Evolutionary conservation across 495 filamentous ascomycete genomes (phyloP).

Genomic region (Bacidia rubella): DNA sequence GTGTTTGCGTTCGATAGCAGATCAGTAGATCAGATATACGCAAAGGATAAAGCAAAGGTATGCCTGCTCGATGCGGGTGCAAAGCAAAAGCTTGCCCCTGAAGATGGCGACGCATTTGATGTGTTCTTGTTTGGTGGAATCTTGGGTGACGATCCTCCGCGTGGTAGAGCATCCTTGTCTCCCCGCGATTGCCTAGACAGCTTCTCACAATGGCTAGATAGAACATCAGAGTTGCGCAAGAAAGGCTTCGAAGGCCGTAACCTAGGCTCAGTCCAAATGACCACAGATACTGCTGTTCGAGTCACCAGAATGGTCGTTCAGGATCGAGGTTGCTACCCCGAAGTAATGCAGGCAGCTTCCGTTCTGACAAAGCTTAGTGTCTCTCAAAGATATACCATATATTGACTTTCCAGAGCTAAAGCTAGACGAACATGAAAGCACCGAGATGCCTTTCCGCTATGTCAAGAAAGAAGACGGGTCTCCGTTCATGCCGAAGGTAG

Average conservation of each 20-base stretch:
- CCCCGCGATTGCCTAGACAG: not conserved
- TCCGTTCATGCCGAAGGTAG: slow-evolving; percentile 81
- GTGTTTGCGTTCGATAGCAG: slow-evolving; percentile 53
- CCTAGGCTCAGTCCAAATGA: slow-evolving; percentile 92
- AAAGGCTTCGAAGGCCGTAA: slow-evolving; percentile 84
- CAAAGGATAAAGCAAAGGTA: slow-evolving; percentile 49
- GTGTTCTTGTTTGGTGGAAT: slow-evolving; percentile 94
- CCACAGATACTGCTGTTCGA: slow-evolving; percentile 89
- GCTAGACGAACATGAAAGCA: slow-evolving; percentile 83
- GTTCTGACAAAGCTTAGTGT: slow-evolving; percentile 38
- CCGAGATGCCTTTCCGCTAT: slow-evolving; percentile 95
- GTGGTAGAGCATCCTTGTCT: slow-evolving; percentile 46
- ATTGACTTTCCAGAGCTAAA: slow-evolving; percentile 77
- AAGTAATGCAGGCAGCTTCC: not conserved
- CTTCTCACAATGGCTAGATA: slow-evolving; percentile 40
- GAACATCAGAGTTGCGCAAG: slow-evolving; percentile 81
- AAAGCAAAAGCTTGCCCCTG: slow-evolving; percentile 61
- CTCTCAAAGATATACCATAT: slow-evolving; percentile 63
- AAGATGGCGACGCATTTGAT: slow-evolving; percentile 71
- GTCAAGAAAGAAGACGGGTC: slow-evolving; percentile 59
- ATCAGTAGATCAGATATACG: slow-evolving; percentile 68
- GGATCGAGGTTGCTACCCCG: slow-evolving; percentile 45
- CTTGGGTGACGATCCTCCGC: slow-evolving; percentile 85
- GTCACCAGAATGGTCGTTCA: slow-evolving; percentile 84
- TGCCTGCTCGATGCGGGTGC: slow-evolving; percentile 86